Evolutionary conservation across 352 stramenopile genomes (phyloP).

Genomic region (Pythium volutum): DNA sequence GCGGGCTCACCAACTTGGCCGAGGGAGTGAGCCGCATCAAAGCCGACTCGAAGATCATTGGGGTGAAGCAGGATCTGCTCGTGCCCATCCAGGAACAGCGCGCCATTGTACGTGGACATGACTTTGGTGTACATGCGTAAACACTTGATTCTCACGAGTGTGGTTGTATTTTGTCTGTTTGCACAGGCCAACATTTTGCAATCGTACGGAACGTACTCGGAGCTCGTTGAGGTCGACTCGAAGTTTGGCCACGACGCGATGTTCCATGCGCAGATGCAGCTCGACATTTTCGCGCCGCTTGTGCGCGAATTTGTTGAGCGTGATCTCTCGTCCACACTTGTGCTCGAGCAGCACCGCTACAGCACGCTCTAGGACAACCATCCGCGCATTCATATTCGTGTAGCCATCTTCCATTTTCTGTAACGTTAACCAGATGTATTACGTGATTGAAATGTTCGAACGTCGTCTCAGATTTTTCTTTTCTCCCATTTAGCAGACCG

Average conservation of each 20-base stretch:
- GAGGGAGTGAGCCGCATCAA: constrained; percentile 72
- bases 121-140: not conserved
- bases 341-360: constrained; percentile 76
- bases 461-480: constrained; percentile 1
- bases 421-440: not conserved
- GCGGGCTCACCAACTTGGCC: constrained; percentile 63
- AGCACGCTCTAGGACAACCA: constrained; percentile 46
- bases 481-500: not conserved
- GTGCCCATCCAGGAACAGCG: constrained; percentile 83
- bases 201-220: constrained; percentile 61
- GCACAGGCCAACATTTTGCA: constrained; percentile 66
- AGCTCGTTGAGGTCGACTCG: constrained; percentile 74
- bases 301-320: constrained; percentile 70
- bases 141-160: not conserved
- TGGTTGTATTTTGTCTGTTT: not conserved
- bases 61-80: constrained; percentile 82
- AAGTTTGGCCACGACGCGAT: constrained; percentile 89
- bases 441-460: not conserved
- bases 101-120: constrained; percentile 41
- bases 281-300: constrained; percentile 67
- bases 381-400: too few species aligned
- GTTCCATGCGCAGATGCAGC: constrained; percentile 81
- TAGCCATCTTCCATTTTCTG: not conserved
- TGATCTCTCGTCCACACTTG: constrained; percentile 46
- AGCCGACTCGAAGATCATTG: constrained; percentile 64